A percentile compares a stretch with the other conserved stretches of the same genome.
Conservation (phyloP, 106 monocot genomes). For the Posidonia australis region DNA sequence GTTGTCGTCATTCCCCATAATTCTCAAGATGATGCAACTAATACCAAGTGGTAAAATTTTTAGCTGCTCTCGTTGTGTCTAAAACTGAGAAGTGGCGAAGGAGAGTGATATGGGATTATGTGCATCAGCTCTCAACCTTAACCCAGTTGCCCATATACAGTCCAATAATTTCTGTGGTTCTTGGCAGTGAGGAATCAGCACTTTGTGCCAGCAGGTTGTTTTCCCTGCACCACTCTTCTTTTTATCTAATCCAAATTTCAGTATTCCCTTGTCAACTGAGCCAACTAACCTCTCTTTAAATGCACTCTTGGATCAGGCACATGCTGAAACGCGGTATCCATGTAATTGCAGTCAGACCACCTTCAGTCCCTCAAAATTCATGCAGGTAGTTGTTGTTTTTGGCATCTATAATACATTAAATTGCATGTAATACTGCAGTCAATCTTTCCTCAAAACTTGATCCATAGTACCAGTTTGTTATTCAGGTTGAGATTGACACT, state of each 20-base stretch:
- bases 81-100: constrained; percentile 80
- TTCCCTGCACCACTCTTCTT: not conserved
- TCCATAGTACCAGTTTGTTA: not conserved
- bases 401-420: not conserved
- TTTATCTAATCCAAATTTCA: not conserved
- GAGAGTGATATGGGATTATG: constrained; percentile 52
- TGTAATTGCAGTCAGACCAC: constrained; percentile 80
- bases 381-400: constrained; percentile 44
- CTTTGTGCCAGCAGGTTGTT: constrained; percentile 75
- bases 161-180: constrained; percentile 78
- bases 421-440: not conserved
- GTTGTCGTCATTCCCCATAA: not conserved
- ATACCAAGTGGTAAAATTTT: constrained; percentile 3
- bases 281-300: not conserved
- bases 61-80: constrained; percentile 60
- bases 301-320: constrained; percentile 27
- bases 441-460: not conserved
- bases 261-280: not conserved
- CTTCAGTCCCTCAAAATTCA: constrained; percentile 75
- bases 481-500: constrained; percentile 74
- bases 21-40: not conserved
- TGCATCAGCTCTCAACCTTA: constrained; percentile 48
- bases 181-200: constrained; percentile 77
- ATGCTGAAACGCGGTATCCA: constrained; percentile 77
- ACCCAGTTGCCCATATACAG: constrained; percentile 45